Base-by-base conservation (phyloP, 176 grass and related monocot species). In the Oryza meyeriana region DNA sequence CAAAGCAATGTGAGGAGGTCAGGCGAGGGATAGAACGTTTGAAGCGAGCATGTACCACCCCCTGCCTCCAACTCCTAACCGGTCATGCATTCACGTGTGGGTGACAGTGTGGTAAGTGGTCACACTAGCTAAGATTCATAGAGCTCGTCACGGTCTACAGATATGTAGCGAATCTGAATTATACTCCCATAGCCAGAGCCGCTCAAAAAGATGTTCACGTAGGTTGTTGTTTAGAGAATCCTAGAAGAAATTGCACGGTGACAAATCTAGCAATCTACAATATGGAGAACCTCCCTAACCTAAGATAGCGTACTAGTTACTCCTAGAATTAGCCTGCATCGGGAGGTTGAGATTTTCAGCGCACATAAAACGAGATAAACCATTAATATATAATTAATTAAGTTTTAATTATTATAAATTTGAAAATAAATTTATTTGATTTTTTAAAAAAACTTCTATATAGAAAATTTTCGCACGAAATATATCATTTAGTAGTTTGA, bases 211-310 rank as follows among this genome's bases (percentile, higher is more conserved):
- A 44, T 18, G 26, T 48, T 29, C 20, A 17, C 25, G 2, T 58
- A 58, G 55, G 6, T 5, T 72, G 40, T 16, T 71, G 17, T 22
- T 42, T 44, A 25, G 61, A 25, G 41, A 45, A 45, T 62, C 52
- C 4, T 72, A 29, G 27, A 41, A 26, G 4, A 55, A 55, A 6
- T 22, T 55, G 18, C 17, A 18, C 25, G 50, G 12, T 6, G 61
- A 12, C 12, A 73, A 20, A 64, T 64, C 72, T 65, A 36, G 81
- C 71, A 75, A 36, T 47, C 70, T 74, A 83, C 20, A n/a, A n/a
- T n/a, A n/a, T n/a, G n/a, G n/a, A n/a, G n/a, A n/a, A n/a, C n/a
- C n/a, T 32, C 72, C 27, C 27, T 45, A 30, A 63, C 4, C 38
- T 59, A 25, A 59, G 11, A 59, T 4, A 59, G 55, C 11, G 7